These are phyloP conservation scores for Coniochaeta hoffmannii DNA, from an alignment of 2,329 filamentous ascomycete species.

Conservation along the genomic window DNA sequence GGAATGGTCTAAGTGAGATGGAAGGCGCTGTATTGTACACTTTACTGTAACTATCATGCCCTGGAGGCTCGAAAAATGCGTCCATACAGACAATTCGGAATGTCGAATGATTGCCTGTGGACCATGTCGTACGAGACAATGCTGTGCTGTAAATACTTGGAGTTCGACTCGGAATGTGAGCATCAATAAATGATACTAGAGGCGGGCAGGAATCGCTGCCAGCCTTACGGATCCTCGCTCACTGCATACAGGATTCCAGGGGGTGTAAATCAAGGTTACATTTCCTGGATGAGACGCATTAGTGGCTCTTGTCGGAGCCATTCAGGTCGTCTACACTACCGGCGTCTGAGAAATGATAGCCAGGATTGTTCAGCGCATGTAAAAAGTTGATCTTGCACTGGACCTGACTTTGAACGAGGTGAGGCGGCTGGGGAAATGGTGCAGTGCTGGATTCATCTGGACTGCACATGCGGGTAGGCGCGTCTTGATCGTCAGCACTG, in stretches of 20 bases:
- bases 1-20: neutral
- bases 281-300: constrained; percentile 5
- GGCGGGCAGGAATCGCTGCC: neutral
- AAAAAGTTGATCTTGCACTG: too few species aligned
- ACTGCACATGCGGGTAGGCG: neutral
- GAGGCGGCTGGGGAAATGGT: too few species aligned
- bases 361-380: neutral
- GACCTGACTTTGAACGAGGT: too few species aligned
- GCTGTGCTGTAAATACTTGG: neutral
- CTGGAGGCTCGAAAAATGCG: neutral
- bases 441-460: neutral
- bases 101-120: neutral
- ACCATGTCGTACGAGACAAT: neutral
- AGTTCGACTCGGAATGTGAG: neutral
- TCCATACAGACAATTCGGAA: neutral
- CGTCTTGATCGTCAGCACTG: neutral
- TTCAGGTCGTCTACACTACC: neutral
- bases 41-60: neutral
- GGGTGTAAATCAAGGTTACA: constrained; percentile 3
- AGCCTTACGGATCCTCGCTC: constrained; percentile 1
- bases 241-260: neutral
- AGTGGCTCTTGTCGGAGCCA: constrained; percentile 1
- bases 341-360: neutral
- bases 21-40: neutral
- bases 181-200: neutral